These are phyloP conservation scores for Colletotrichum musicola DNA, from an alignment of 2,329 filamentous ascomycete species.

Conservation along the genomic window DNA sequence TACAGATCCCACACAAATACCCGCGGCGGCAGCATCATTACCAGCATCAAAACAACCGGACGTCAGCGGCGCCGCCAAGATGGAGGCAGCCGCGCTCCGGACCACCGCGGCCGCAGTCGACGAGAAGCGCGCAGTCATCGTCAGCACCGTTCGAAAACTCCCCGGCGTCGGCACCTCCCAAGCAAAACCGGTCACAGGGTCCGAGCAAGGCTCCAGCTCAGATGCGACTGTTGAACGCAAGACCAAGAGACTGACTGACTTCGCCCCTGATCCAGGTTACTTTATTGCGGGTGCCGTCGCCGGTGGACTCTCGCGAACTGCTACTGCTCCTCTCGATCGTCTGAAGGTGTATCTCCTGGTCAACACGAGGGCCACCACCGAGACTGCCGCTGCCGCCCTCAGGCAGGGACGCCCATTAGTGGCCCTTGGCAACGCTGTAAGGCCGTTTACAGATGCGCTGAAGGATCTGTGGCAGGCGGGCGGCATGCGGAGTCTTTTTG, in stretches of 20 bases:
- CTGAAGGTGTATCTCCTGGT: slow-evolving; percentile 98
- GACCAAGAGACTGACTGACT: slow-evolving; percentile 71
- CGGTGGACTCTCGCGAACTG: slow-evolving; percentile 93
- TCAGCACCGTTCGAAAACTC: slow-evolving; percentile 21
- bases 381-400: slow-evolving; percentile 72
- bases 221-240: slow-evolving; percentile 46
- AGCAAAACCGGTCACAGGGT: slow-evolving; percentile 39
- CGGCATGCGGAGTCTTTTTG: slow-evolving; percentile 90
- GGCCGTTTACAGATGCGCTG: slow-evolving; percentile 79
- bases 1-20: slow-evolving; percentile 15
- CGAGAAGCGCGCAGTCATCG: slow-evolving; percentile 29
- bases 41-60: slow-evolving; percentile 15
- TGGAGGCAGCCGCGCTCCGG: slow-evolving; percentile 36
- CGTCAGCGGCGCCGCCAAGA: slow-evolving; percentile 18
- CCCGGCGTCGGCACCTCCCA: slow-evolving; percentile 52
- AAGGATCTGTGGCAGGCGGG: slow-evolving; percentile 87
- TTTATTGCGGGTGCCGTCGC: slow-evolving; percentile 96
- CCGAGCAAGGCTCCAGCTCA: slow-evolving; percentile 43
- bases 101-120: slow-evolving; percentile 25
- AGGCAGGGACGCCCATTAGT: slow-evolving; percentile 77
- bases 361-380: slow-evolving; percentile 76
- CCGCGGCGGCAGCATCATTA: slow-evolving; percentile 6
- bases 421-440: slow-evolving; percentile 74
- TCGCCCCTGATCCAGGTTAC: slow-evolving; percentile 93
- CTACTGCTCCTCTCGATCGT: slow-evolving; percentile 95